A percentile compares a stretch with the other conserved stretches of the same genome.
Conservation (phyloP, 129 eudicot species). For the Lactuca saligna region DNA sequence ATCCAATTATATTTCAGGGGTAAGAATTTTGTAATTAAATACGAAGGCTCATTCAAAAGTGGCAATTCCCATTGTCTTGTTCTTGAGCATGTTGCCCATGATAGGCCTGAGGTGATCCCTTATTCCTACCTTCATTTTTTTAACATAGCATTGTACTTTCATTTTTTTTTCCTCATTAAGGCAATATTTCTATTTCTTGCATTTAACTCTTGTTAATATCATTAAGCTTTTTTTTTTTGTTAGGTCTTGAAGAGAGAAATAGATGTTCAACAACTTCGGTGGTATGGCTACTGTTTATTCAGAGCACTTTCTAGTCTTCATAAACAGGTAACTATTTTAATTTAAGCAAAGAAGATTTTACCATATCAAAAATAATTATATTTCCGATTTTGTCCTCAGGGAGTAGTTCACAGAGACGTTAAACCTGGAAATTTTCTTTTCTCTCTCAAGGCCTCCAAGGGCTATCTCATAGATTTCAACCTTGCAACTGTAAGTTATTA, state of each 20-base stretch:
- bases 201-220: too few species aligned
- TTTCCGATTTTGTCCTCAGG: constrained; percentile 48
- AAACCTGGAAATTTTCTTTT: constrained; percentile 98
- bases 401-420: constrained; percentile 95
- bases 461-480: constrained; percentile 93
- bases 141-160: not conserved
- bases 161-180: constrained; percentile 26
- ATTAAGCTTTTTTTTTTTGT: not conserved
- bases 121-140: not conserved
- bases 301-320: constrained; percentile 92
- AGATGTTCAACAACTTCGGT: constrained; percentile 60
- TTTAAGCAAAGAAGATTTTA: not conserved
- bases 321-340: constrained; percentile 62
- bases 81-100: constrained; percentile 87
- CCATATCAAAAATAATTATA: not conserved
- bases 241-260: constrained; percentile 76
- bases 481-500: constrained; percentile 76
- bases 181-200: not conserved
- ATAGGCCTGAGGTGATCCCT: constrained; percentile 81
- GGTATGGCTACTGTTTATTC: constrained; percentile 95
- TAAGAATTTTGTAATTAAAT: constrained; percentile 73
- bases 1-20: constrained; percentile 57
- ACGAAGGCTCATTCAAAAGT: constrained; percentile 73
- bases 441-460: constrained; percentile 59
- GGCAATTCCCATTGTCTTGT: constrained; percentile 80